phyloP scores from a whole-genome alignment of 331 rosid genomes.

The Pyrus hybrid region DNA sequence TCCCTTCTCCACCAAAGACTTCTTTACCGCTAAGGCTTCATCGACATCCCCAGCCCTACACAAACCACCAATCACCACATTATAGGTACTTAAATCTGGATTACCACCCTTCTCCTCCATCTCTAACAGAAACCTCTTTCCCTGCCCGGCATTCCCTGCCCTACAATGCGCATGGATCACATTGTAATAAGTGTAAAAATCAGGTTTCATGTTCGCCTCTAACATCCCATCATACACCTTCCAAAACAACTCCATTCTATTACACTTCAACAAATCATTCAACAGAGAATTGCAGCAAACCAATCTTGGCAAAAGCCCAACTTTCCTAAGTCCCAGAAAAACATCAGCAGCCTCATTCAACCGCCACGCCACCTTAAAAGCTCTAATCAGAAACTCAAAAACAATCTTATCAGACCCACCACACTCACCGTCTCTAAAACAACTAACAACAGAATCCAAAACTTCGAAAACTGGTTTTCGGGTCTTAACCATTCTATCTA shows the following conservation, averaged over 20 bases:
- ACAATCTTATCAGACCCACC: slow-evolving; percentile 12
- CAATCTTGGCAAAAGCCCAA: slow-evolving; percentile 24
- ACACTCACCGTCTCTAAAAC: slow-evolving; percentile 1
- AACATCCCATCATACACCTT: slow-evolving; percentile 37
- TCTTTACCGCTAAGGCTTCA: slow-evolving; percentile 35
- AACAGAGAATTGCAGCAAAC: slow-evolving; percentile 29
- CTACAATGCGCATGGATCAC: slow-evolving; percentile 36
- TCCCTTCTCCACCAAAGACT: slow-evolving; percentile 29
- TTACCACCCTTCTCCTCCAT: slow-evolving; percentile 40
- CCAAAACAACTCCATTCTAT: slow-evolving; percentile 35
- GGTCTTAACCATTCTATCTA: slow-evolving; percentile 26
- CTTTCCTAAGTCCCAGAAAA: slow-evolving; percentile 19
- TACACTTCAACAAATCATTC: slow-evolving; percentile 35
- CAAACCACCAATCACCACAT: slow-evolving; percentile 32
- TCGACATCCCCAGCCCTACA: slow-evolving; percentile 30
- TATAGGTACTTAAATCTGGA: slow-evolving; percentile 32
- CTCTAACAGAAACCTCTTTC: slow-evolving; percentile 27
- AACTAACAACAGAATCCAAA: slow-evolving; percentile 25
- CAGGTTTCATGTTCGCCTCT: slow-evolving; percentile 22
- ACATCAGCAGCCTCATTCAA: slow-evolving; percentile 32
- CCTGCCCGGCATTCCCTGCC: slow-evolving; percentile 29
- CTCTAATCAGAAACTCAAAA: slow-evolving; percentile 34
- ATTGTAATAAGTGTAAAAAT: slow-evolving; percentile 29
- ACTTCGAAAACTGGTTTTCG: slow-evolving; percentile 23
- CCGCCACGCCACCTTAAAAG: slow-evolving; percentile 21